Conservation (phyloP, 768 basidiomycete species). For the Amanita phalloides region DNA sequence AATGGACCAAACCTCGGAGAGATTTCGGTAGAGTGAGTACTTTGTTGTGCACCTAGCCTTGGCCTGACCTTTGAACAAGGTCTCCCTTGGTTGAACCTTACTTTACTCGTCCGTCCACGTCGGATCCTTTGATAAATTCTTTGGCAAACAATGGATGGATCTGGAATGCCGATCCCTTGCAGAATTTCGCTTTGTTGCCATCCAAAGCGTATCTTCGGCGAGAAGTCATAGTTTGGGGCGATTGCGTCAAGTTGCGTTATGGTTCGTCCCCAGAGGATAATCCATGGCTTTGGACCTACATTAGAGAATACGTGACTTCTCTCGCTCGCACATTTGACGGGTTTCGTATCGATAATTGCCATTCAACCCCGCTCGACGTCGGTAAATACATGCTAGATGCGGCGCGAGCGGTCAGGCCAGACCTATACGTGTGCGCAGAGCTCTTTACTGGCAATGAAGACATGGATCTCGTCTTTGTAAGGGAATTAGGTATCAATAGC, state of each 20-base stretch:
- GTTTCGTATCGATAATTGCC: constrained; percentile 97
- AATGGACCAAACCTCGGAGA: constrained; percentile 79
- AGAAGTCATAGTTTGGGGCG: constrained; percentile 95
- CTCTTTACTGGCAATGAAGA: constrained; percentile 94
- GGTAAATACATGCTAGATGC: constrained; percentile 92
- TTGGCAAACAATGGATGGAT: constrained; percentile 99
- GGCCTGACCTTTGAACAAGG: constrained; percentile 25
- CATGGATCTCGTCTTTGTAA: constrained; percentile 87
- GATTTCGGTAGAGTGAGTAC: constrained; percentile 61
- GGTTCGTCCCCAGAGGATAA: constrained; percentile 71
- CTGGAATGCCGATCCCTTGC: constrained; percentile 90
- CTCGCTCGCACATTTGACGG: constrained; percentile 86
- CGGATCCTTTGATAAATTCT: constrained; percentile 52
- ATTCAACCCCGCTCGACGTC: constrained; percentile 94
- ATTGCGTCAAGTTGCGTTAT: constrained; percentile 97
- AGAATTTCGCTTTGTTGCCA: constrained; percentile 85
- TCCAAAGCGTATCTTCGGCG: constrained; percentile 94
- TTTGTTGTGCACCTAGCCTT: constrained; percentile 5
- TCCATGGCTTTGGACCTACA: constrained; percentile 92
- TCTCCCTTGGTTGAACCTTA: constrained; percentile 83
- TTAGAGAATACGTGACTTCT: constrained; percentile 70
- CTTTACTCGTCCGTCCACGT: constrained; percentile 67
- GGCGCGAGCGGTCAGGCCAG: constrained; percentile 77
- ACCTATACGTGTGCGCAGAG: constrained; percentile 96
- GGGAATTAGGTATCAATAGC: constrained; percentile 87